phyloP scores from a whole-genome alignment of 192 early-diverging fungal genomes.

The Pilaira anomala region DNA sequence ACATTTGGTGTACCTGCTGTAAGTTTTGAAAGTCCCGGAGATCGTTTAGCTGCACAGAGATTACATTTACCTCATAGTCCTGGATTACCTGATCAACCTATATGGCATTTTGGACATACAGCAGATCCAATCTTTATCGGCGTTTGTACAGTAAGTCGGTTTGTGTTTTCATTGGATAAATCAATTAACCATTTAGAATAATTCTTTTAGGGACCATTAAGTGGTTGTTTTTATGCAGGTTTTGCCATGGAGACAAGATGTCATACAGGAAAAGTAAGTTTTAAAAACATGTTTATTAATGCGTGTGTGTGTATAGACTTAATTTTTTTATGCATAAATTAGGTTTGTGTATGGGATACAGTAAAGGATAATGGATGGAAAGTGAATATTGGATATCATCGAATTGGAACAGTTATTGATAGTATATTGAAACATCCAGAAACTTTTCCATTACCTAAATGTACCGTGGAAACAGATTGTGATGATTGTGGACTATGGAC shows the following conservation, averaged over 20 bases:
- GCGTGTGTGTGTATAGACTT: background rate
- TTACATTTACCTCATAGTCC: slow-evolving; percentile 75
- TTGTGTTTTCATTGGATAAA: slow-evolving; percentile 51
- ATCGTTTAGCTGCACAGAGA: slow-evolving; percentile 69
- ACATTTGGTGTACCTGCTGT: slow-evolving; percentile 84
- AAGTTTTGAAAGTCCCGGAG: slow-evolving; percentile 83
- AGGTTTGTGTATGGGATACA: slow-evolving; percentile 63
- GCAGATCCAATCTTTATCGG: slow-evolving; percentile 92
- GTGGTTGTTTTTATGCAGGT: slow-evolving; percentile 38
- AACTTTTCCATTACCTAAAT: slow-evolving; percentile 41
- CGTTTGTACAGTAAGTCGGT: slow-evolving; percentile 53
- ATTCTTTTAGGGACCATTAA: slow-evolving; percentile 38
- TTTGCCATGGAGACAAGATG: slow-evolving; percentile 48
- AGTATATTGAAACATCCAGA: slow-evolving; percentile 49
- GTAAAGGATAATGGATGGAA: slow-evolving; percentile 62
- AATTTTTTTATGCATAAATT: background rate
- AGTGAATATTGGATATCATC: slow-evolving; percentile 74
- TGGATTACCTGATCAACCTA: slow-evolving; percentile 59
- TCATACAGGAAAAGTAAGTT: slow-evolving; percentile 41
- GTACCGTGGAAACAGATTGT: slow-evolving; percentile 57
- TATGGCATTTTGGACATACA: slow-evolving; percentile 89
- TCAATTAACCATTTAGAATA: slow-evolving; percentile 72
- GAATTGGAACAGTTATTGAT: slow-evolving; percentile 76
- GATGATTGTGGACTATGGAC: slow-evolving; percentile 80
- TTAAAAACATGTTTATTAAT: background rate